Conservation (phyloP, 2,329 filamentous ascomycete genomes). For the Aspergillus japonicus region DNA sequence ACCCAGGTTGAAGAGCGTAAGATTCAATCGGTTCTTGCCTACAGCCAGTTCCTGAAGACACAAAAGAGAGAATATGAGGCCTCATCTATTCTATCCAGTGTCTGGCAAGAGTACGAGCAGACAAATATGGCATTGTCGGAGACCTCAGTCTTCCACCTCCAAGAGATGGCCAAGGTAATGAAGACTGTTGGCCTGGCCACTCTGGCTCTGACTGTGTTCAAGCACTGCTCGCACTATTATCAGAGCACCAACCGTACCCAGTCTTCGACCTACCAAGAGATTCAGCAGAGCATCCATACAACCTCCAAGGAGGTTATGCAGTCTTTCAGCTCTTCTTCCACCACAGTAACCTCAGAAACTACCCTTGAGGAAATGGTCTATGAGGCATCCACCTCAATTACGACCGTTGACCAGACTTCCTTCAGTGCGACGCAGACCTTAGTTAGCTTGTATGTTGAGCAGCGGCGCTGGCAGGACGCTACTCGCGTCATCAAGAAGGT, state of each 20-base stretch:
- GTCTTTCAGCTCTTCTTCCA: conserved; percentile 34
- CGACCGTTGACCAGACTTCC: conserved; percentile 42
- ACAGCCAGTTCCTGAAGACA: conserved; percentile 48
- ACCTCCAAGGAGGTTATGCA: conserved; percentile 47
- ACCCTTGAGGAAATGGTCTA: conserved; percentile 47
- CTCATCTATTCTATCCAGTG: conserved; percentile 45
- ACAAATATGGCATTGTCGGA: conserved; percentile 45
- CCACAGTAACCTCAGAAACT: conserved; percentile 42
- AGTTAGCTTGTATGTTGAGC: conserved; percentile 44
- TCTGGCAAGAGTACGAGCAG: conserved; percentile 53
- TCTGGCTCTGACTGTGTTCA: conserved; percentile 50
- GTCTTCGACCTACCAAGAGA: conserved; percentile 39
- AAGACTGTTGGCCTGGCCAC: conserved; percentile 46
- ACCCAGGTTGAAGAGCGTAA: conserved; percentile 51
- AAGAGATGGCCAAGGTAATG: conserved; percentile 47
- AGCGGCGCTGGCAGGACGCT: conserved; percentile 50
- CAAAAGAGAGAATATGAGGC: conserved; percentile 49
- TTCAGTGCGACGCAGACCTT: conserved; percentile 45
- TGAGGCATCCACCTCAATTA: conserved; percentile 40
- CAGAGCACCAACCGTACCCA: conserved; percentile 37
- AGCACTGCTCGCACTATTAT: conserved; percentile 45
- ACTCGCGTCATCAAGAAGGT: conserved; percentile 47
- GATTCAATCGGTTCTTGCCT: conserved; percentile 47
- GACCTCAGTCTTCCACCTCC: conserved; percentile 36
- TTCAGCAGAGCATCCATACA: conserved; percentile 45